Evolutionary conservation across 2,329 filamentous ascomycete species (phyloP).

Genomic region (Pyrenochaeta sp.): DNA sequence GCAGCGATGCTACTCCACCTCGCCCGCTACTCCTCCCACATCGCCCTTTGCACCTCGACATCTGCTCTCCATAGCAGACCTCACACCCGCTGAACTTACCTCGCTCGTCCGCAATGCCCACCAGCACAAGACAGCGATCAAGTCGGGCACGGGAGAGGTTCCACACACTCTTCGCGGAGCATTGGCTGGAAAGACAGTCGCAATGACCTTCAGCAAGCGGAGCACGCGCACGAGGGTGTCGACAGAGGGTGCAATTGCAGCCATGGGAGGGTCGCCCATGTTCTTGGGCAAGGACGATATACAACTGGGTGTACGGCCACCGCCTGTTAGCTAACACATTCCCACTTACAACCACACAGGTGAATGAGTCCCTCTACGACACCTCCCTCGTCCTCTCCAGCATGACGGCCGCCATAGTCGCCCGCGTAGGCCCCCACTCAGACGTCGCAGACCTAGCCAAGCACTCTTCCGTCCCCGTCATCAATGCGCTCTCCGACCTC

Average conservation of each 20-base stretch:
- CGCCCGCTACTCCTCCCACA: slow-evolving; percentile 53
- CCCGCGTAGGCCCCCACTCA: slow-evolving; percentile 62
- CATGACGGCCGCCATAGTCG: slow-evolving; percentile 59
- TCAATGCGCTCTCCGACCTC: slow-evolving; percentile 77
- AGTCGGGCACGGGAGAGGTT: slow-evolving; percentile 65
- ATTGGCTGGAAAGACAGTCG: slow-evolving; percentile 80
- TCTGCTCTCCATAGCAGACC: slow-evolving; percentile 88
- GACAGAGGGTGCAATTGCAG: slow-evolving; percentile 87
- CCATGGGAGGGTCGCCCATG: slow-evolving; percentile 93
- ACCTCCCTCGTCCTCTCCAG: slow-evolving; percentile 93
- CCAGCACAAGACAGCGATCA: slow-evolving; percentile 78
- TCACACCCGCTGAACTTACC: slow-evolving; percentile 80
- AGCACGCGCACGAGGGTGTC: slow-evolving; percentile 93
- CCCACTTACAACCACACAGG: slow-evolving; percentile 55
- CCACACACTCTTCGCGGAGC: slow-evolving; percentile 67
- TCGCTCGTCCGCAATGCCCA: slow-evolving; percentile 84
- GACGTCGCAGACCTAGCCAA: slow-evolving; percentile 60
- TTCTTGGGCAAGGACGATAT: slow-evolving; percentile 97
- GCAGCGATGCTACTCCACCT: slow-evolving; percentile 38
- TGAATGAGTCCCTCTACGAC: slow-evolving; percentile 95
- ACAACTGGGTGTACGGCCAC: slow-evolving; percentile 77
- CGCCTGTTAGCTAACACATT: background rate
- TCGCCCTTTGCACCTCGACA: slow-evolving; percentile 77
- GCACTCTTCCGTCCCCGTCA: slow-evolving; percentile 59
- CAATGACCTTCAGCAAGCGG: slow-evolving; percentile 97